phyloP scores from a whole-genome alignment of 2,329 filamentous ascomycete species.

The Penicillium verrucosum region DNA sequence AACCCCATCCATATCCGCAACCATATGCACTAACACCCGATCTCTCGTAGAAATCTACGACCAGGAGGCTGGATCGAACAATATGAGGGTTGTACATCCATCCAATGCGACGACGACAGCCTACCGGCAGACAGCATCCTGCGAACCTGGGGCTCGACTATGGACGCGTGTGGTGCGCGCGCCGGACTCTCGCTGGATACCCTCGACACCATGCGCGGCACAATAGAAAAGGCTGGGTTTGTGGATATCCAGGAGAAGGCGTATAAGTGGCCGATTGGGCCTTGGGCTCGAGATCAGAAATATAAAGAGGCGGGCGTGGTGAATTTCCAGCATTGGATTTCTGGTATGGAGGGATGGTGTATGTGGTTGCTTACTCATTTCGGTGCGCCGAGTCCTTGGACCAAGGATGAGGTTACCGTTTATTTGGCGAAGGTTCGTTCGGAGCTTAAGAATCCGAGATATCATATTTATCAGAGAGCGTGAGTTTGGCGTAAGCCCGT shows the following conservation, averaged over 20 bases:
- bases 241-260: conserved; percentile 2
- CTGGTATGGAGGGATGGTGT: conserved; percentile 2
- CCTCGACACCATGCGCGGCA: neutral
- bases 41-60: neutral
- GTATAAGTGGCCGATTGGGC: conserved; percentile 2
- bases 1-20: neutral
- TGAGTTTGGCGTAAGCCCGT: neutral
- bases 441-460: neutral
- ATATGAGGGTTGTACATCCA: neutral
- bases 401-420: conserved; percentile 4
- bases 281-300: neutral
- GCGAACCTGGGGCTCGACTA: neutral
- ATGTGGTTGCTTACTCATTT: conserved; percentile 3
- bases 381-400: conserved; percentile 6
- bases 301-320: neutral
- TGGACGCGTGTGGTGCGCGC: neutral
- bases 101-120: neutral
- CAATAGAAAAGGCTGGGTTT: neutral
- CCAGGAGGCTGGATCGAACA: conserved; percentile 8
- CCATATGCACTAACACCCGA: neutral
- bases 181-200: neutral
- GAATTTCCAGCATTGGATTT: conserved; percentile 2
- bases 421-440: conserved; percentile 6
- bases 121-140: neutral
- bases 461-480: conserved; percentile 2